A percentile compares a stretch with the other conserved stretches of the same genome.
Conservation (phyloP, 2,329 filamentous ascomycete genomes). For the Epichloe sylvatica region DNA sequence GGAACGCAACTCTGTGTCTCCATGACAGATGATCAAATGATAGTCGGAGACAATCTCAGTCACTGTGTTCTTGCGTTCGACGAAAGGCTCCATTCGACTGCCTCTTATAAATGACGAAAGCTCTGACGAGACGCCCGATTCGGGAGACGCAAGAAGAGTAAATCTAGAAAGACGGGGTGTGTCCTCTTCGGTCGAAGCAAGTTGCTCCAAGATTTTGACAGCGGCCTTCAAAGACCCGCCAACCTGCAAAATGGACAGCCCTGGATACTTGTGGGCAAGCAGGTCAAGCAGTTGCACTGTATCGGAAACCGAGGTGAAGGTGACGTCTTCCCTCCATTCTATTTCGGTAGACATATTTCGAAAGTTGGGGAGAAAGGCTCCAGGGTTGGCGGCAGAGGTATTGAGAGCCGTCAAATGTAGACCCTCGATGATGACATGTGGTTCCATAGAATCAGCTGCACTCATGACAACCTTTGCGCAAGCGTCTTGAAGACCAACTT, state of each 20-base stretch:
- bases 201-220: conserved; percentile 12
- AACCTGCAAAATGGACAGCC: conserved; percentile 25
- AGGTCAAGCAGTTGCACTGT: conserved; percentile 17
- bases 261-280: conserved; percentile 26
- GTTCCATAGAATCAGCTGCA: conserved; percentile 17
- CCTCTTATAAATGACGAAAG: conserved; percentile 7
- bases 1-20: conserved; percentile 7
- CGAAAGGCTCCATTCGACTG: conserved; percentile 9
- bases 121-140: conserved; percentile 1
- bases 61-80: conserved; percentile 16
- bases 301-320: conserved; percentile 11
- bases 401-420: conserved; percentile 28
- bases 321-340: conserved; percentile 29
- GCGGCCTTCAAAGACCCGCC: conserved; percentile 15
- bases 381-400: conserved; percentile 11
- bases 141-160: conserved; percentile 13
- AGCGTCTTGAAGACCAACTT: conserved; percentile 24
- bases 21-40: conserved; percentile 19
- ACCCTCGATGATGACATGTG: conserved; percentile 30
- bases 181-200: conserved; percentile 12
- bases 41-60: conserved; percentile 16
- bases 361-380: conserved; percentile 32
- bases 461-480: conserved; percentile 31
- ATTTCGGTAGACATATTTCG: conserved; percentile 35
- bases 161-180: conserved; percentile 22